Conservation (phyloP, 2,329 filamentous ascomycete genomes). For the Ophiostoma ips region DNA sequence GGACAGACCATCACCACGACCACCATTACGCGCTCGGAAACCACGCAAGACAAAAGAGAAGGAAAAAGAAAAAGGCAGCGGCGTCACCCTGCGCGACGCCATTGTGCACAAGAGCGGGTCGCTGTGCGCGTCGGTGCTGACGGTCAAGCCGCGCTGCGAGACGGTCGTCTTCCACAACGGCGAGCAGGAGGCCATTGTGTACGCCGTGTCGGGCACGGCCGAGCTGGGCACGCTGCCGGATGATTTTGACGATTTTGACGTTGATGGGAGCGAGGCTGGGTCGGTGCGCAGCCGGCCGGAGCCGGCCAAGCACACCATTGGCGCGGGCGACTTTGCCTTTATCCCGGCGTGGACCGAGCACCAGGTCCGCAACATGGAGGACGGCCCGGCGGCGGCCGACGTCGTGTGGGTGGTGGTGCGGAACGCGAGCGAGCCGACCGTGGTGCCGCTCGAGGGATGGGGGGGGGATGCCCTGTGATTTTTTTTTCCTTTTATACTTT, state of each 20-base stretch:
- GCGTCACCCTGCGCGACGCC: constrained; percentile 27
- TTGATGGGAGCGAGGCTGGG: constrained; percentile 34
- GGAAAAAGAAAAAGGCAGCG: constrained; percentile 1
- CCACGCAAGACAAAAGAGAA: too few relatives aligned
- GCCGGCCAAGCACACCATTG: constrained; percentile 42
- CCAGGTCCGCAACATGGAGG: constrained; percentile 45
- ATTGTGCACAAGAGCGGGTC: constrained; percentile 49
- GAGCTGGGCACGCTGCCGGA: constrained; percentile 42
- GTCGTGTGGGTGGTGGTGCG: constrained; percentile 54
- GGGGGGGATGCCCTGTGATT: constrained; percentile 29
- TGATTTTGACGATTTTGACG: constrained; percentile 33
- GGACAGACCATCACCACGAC: too few relatives aligned
- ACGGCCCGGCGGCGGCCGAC: constrained; percentile 33
- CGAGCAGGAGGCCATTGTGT: constrained; percentile 57
- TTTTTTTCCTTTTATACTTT: neutral
- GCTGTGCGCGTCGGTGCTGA: constrained; percentile 56
- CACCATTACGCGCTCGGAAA: too few relatives aligned
- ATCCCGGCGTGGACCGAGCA: constrained; percentile 59
- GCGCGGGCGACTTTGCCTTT: constrained; percentile 53
- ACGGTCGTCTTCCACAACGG: constrained; percentile 57
- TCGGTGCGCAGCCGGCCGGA: constrained; percentile 17
- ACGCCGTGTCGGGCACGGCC: constrained; percentile 47
- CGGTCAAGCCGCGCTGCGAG: constrained; percentile 46
- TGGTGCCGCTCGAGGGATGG: constrained; percentile 51
- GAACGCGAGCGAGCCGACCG: constrained; percentile 44